A percentile compares a stretch with the other conserved stretches of the same genome.
phyloP scores from a whole-genome alignment of 768 basidiomycete genomes.

The Grammothele lineata region DNA sequence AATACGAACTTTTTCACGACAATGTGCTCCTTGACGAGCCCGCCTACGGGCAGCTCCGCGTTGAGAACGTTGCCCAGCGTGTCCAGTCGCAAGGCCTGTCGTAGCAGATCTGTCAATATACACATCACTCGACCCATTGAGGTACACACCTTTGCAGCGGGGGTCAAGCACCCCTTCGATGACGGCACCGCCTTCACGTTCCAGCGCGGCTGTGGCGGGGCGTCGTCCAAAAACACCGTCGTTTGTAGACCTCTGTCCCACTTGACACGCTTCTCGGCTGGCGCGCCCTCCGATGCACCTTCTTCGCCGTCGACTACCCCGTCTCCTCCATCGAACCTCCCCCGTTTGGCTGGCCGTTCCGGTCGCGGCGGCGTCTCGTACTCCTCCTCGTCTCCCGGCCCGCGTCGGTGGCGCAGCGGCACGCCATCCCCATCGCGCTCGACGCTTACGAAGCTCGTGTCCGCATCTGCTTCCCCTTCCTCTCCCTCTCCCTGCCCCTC shows the following conservation, averaged over 20 bases:
- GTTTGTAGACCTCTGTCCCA: slow-evolving; percentile 73
- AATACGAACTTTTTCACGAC: slow-evolving; percentile 78
- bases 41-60: slow-evolving; percentile 48
- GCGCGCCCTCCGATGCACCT: slow-evolving; percentile 29
- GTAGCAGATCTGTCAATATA: neutral
- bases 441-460: slow-evolving; percentile 12
- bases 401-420: slow-evolving; percentile 46
- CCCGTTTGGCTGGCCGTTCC: slow-evolving; percentile 37
- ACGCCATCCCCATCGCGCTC: slow-evolving; percentile 30
- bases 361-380: slow-evolving; percentile 61
- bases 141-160: slow-evolving; percentile 52
- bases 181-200: slow-evolving; percentile 37
- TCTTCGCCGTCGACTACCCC: slow-evolving; percentile 27
- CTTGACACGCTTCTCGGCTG: slow-evolving; percentile 55
- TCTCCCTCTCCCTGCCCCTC: too few species aligned
- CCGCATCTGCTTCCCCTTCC: neutral
- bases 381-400: slow-evolving; percentile 79
- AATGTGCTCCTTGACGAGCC: slow-evolving; percentile 61
- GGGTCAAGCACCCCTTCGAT: slow-evolving; percentile 64
- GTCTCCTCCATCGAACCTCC: slow-evolving; percentile 30
- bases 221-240: slow-evolving; percentile 57
- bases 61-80: slow-evolving; percentile 67
- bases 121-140: too few species aligned
- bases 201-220: slow-evolving; percentile 46
- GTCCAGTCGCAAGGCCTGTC: slow-evolving; percentile 59